These are phyloP conservation scores for Paecilomyces dactylethromorphus DNA, from an alignment of 2,329 filamentous ascomycete genomes.

Conservation along the genomic window DNA sequence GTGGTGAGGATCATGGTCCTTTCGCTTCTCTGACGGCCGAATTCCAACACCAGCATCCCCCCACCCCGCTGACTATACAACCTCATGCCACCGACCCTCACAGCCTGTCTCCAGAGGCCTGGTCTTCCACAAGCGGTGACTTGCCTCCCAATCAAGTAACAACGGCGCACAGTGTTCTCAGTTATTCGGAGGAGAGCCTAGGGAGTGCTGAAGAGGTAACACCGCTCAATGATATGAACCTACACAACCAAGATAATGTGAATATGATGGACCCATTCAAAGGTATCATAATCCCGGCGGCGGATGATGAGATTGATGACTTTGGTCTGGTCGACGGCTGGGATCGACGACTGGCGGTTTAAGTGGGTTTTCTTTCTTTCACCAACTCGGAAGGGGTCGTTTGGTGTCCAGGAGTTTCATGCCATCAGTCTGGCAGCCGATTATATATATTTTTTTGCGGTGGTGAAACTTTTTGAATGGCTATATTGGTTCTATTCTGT, in stretches of 20 bases:
- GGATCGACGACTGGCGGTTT: slow-evolving; percentile 29
- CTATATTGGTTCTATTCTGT: neutral
- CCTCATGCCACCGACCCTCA: slow-evolving; percentile 23
- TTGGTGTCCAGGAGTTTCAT: neutral
- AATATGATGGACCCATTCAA: slow-evolving; percentile 27
- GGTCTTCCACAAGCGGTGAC: slow-evolving; percentile 36
- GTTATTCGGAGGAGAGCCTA: slow-evolving; percentile 55
- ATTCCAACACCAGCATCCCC: slow-evolving; percentile 20
- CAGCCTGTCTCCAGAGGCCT: slow-evolving; percentile 31
- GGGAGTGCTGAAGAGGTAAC: slow-evolving; percentile 45
- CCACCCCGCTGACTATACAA: slow-evolving; percentile 8
- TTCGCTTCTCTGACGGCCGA: slow-evolving; percentile 28
- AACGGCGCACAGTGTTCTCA: slow-evolving; percentile 49
- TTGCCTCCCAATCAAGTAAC: slow-evolving; percentile 19
- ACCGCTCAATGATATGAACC: slow-evolving; percentile 15
- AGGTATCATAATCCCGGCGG: slow-evolving; percentile 29
- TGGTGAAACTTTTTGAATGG: neutral
- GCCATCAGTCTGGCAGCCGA: neutral
- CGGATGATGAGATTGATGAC: slow-evolving; percentile 26
- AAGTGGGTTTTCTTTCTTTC: slow-evolving; percentile 2
- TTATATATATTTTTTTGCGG: neutral
- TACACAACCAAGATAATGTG: slow-evolving; percentile 22
- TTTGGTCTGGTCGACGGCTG: slow-evolving; percentile 23
- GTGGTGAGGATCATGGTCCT: slow-evolving; percentile 26
- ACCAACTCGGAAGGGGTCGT: neutral